These are phyloP conservation scores for Erysiphe pulchra DNA, from an alignment of 2,329 filamentous ascomycete species.

Conservation along the genomic window DNA sequence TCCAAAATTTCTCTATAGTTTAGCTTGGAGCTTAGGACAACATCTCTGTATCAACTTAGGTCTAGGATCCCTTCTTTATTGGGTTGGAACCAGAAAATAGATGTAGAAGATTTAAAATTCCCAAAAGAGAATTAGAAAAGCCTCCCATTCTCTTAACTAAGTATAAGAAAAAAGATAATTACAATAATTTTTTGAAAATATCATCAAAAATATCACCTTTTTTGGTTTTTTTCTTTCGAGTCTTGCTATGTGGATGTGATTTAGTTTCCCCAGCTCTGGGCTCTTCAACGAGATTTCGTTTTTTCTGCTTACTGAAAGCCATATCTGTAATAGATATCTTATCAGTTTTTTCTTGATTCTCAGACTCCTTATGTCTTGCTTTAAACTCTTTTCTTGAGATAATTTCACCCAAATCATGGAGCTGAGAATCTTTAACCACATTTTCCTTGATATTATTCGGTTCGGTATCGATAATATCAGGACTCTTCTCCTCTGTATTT, in stretches of 20 bases:
- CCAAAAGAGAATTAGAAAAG: too few species aligned
- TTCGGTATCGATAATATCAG: too few species aligned
- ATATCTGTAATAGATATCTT: not conserved
- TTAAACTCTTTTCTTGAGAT: not conserved
- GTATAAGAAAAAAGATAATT: slow-evolving; percentile 3
- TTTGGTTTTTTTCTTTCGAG: slow-evolving; percentile 24
- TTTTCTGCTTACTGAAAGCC: not conserved
- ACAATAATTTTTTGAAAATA: slow-evolving; percentile 37
- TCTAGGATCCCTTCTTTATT: slow-evolving; percentile 31
- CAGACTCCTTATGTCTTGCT: not conserved
- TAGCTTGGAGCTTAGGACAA: slow-evolving; percentile 67
- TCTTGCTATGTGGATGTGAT: not conserved
- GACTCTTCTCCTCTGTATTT: not conserved
- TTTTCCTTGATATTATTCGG: too few species aligned
- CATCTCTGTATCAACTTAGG: slow-evolving; percentile 50
- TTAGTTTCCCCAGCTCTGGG: not conserved
- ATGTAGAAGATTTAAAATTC: too few species aligned
- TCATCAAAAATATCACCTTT: slow-evolving; percentile 45
- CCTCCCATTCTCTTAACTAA: too few species aligned
- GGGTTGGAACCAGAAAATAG: slow-evolving; percentile 16
- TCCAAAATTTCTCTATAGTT: slow-evolving; percentile 80
- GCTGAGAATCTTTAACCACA: too few species aligned
- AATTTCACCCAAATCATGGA: not conserved
- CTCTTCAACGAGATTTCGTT: not conserved
- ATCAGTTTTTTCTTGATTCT: not conserved